Base-by-base conservation (phyloP, 208 protist genomes). In the Acanthamoeba royreba region DNA sequence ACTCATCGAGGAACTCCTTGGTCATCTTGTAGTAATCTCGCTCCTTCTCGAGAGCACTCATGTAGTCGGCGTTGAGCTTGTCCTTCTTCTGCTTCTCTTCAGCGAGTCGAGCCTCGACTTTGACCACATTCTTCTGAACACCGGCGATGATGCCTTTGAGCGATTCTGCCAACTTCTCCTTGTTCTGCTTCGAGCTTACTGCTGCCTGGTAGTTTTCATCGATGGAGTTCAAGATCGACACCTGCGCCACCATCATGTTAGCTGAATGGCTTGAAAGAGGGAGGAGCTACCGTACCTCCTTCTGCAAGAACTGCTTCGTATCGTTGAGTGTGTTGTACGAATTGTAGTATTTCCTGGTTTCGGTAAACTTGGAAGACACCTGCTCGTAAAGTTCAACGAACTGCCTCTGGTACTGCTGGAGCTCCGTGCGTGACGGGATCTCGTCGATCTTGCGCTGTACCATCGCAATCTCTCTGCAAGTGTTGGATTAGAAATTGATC, bases 361-460 rank as follows among this genome's bases (percentile, higher is more conserved):
- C 97, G 1, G 61, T 96, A 4, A 97, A 95, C 93, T 98, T 98
- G n/a, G 94, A 89, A 9, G 90, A 81, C 8, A 96, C 93, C 31
- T 98, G 97, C 19, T 96, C 96, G 77, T 97, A 98, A 1, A 98
- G 94, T 55, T 98, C 98, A 11, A 96, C 85, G 92, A 98, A 98
- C 45, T 97, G 96, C 49, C 85, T 52, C 89, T 98, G 94, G 86
- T 98, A 98, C 95, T 98, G 98, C n/a, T 83, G 33, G 0, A 98
- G 94, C 95, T 98, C 98, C 1, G 96, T 81, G 28, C 97, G 94
- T 19, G 96, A 96, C 15, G 98, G 98, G 35, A 98, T 83, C 28
- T 98, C 95, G 69, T 98, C 98, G 1, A 98, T 93, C 47, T 97
- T 95, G 19, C 98, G 87, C 74, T 98, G 63, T 15, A 97, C 19